Conservation (phyloP, 2,329 filamentous ascomycete species). For the Helotiales sp. region DNA sequence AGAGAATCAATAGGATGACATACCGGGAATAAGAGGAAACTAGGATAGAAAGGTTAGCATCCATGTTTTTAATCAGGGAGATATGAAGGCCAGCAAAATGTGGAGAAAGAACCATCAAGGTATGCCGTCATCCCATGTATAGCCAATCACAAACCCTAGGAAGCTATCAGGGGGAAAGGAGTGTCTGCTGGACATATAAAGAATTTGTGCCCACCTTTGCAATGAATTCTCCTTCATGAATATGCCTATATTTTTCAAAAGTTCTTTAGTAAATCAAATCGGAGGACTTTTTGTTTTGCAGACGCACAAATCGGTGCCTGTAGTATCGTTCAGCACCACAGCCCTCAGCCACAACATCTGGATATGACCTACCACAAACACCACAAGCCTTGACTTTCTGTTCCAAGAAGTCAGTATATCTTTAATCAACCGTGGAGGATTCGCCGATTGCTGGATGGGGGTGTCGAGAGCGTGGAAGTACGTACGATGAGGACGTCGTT, state of each 20-base stretch:
- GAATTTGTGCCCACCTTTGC: slow-evolving; percentile 43
- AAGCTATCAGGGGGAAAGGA: slow-evolving; percentile 12
- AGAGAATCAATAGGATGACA: slow-evolving; percentile 5
- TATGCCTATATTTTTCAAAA: too few relatives aligned
- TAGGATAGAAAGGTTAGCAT: slow-evolving; percentile 41
- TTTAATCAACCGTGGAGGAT: not conserved
- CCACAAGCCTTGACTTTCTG: slow-evolving; percentile 65
- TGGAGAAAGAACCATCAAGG: slow-evolving; percentile 27
- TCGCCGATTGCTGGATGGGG: not conserved
- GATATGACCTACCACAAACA: slow-evolving; percentile 53
- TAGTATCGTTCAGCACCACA: slow-evolving; percentile 5
- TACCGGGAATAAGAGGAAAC: slow-evolving; percentile 63
- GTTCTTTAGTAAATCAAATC: too few relatives aligned
- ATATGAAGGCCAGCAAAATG: slow-evolving; percentile 3
- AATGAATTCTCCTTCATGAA: slow-evolving; percentile 69
- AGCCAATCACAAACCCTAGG: slow-evolving; percentile 10
- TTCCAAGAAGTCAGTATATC: not conserved
- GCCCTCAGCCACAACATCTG: slow-evolving; percentile 39
- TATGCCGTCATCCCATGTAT: slow-evolving; percentile 1
- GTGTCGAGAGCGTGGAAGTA: not conserved
- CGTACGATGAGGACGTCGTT: slow-evolving; percentile 41
- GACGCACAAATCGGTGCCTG: slow-evolving; percentile 41
- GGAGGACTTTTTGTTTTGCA: too few relatives aligned
- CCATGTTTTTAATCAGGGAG: slow-evolving; percentile 1
- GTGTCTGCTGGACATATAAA: slow-evolving; percentile 9